phyloP scores from a whole-genome alignment of 495 filamentous ascomycete species.

The Lophium mytilinum region DNA sequence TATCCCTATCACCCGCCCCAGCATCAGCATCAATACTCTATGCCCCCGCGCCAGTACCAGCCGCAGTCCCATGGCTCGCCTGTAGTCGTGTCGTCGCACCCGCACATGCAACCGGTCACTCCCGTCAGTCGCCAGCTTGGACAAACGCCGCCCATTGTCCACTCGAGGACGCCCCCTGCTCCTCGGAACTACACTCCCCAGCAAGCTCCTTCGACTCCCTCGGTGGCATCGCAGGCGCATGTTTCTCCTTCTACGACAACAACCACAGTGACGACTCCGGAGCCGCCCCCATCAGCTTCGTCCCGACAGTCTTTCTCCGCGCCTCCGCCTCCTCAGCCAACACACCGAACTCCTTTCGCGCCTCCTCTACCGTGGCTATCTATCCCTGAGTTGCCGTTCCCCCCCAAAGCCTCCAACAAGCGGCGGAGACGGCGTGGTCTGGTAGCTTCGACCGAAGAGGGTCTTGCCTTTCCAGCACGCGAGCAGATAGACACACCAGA shows the following conservation, averaged over 20 bases:
- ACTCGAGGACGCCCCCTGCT: constrained; percentile 15
- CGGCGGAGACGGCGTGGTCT: constrained; percentile 38
- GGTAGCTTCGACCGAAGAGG: constrained; percentile 31
- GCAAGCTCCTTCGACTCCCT: constrained; percentile 14
- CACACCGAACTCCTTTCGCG: constrained; percentile 42
- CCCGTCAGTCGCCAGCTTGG: constrained; percentile 22
- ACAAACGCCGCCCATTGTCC: constrained; percentile 23
- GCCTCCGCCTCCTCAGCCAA: constrained; percentile 20
- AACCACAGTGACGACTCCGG: constrained; percentile 9
- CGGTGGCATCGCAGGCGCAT: constrained; percentile 16
- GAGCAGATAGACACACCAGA: constrained; percentile 28
- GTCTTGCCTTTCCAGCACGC: constrained; percentile 45
- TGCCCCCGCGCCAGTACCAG: constrained; percentile 22
- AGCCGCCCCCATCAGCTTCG: constrained; percentile 12
- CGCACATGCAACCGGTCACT: constrained; percentile 25
- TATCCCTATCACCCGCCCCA: constrained; percentile 25
- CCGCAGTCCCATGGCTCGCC: constrained; percentile 22
- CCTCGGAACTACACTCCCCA: constrained; percentile 17
- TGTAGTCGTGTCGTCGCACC: constrained; percentile 34
- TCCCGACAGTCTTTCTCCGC: constrained; percentile 19
- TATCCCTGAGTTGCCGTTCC: constrained; percentile 57
- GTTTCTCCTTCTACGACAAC: constrained; percentile 18
- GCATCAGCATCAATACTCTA: constrained; percentile 17
- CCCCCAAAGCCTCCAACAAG: constrained; percentile 39
- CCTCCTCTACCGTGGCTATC: constrained; percentile 82